A percentile compares a stretch with the other conserved stretches of the same genome.
phyloP scores from a whole-genome alignment of 2,329 filamentous ascomycete species.

The Calonectria multiphialidica region DNA sequence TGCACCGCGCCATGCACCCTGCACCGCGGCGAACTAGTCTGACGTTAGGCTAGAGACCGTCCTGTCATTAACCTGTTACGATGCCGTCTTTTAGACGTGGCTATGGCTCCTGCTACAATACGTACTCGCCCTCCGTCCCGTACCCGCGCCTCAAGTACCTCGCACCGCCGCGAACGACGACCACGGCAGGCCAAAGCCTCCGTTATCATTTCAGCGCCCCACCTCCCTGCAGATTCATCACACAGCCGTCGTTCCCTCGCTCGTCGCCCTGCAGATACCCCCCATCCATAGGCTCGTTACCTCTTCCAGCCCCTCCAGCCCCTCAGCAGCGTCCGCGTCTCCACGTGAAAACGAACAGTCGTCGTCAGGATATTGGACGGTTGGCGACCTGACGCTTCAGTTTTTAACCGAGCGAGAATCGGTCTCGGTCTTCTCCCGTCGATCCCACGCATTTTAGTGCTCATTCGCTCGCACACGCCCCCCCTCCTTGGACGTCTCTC shows the following conservation, averaged over 20 bases:
- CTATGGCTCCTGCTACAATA: not conserved
- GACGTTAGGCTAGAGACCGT: conserved; percentile 4
- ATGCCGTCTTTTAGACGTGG: conserved; percentile 15
- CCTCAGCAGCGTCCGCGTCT: not conserved
- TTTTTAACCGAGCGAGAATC: conserved; percentile 32
- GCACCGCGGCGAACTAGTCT: conserved; percentile 15
- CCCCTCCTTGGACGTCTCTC: not conserved
- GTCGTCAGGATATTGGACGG: conserved; percentile 30
- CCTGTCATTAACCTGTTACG: not conserved
- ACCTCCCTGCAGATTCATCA: conserved; percentile 25
- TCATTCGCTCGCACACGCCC: not conserved
- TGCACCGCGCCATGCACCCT: conserved; percentile 9
- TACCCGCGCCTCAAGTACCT: conserved; percentile 1
- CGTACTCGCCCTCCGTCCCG: conserved; percentile 18
- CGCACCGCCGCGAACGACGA: conserved; percentile 1
- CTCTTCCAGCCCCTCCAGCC: conserved; percentile 9
- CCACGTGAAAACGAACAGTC: conserved; percentile 10
- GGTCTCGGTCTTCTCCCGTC: conserved; percentile 1
- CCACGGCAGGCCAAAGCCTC: conserved; percentile 14
- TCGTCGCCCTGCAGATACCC: not conserved
- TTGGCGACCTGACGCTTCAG: conserved; percentile 28
- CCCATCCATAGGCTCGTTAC: not conserved
- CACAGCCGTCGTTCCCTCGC: conserved; percentile 18
- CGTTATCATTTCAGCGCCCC: conserved; percentile 26
- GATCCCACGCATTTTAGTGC: not conserved